Evolutionary conservation across 148 eudicot species (phyloP).

Genomic region (Camellia lanceoleosa): DNA sequence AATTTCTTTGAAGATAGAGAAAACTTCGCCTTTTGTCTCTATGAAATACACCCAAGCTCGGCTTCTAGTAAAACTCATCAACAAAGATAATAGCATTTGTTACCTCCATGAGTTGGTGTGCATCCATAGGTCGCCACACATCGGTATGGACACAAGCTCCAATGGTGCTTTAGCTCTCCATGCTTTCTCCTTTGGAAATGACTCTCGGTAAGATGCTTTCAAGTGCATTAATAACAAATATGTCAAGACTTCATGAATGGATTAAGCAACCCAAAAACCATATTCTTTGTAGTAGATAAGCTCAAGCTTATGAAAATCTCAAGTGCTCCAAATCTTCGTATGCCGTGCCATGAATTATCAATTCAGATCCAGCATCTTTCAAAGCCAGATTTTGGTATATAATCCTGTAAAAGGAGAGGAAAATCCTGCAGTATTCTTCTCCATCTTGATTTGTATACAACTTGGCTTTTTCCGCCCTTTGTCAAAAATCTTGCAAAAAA

Average conservation of each 20-base stretch:
- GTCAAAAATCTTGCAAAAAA: constrained; percentile 12
- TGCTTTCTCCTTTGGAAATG: constrained; percentile 4
- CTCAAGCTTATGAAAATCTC: constrained; percentile 6
- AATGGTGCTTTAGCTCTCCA: constrained; percentile 15
- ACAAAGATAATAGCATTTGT: constrained; percentile 13
- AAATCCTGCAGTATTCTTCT: constrained; percentile 13
- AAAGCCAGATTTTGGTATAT: background rate
- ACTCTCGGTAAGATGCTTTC: constrained; percentile 9
- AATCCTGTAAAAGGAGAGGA: background rate
- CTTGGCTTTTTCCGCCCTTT: background rate
- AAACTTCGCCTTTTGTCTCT: background rate
- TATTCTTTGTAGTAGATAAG: background rate
- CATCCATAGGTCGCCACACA: constrained; percentile 15
- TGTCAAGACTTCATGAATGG: background rate
- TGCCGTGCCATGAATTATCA: constrained; percentile 23
- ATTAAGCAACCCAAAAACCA: background rate
- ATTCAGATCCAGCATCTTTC: background rate
- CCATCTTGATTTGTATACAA: background rate
- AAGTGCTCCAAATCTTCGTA: constrained; percentile 22
- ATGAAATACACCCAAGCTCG: constrained; percentile 22
- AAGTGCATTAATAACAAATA: no score
- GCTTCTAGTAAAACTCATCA: constrained; percentile 7
- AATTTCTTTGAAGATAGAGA: constrained; percentile 4
- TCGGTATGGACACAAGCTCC: constrained; percentile 8
- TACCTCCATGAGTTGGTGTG: background rate